Evolutionary conservation across 306 rosid genomes (phyloP).

Genomic region (Hippophae gyantsensis): DNA sequence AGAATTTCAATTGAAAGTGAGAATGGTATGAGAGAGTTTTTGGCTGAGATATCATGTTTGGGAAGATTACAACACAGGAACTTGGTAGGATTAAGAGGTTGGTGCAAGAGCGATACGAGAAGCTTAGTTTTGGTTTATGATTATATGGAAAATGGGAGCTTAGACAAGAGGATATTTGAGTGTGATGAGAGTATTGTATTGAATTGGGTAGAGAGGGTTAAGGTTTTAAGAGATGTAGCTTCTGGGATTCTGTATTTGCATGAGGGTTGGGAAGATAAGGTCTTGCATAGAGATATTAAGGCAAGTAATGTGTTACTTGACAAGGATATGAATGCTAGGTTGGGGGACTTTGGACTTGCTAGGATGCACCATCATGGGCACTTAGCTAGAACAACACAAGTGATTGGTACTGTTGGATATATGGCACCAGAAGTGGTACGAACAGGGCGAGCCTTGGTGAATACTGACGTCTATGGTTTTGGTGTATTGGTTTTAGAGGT

Average conservation of each 20-base stretch:
- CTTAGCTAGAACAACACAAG: slow-evolving; percentile 34
- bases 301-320: slow-evolving; percentile 58
- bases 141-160: slow-evolving; percentile 56
- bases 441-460: slow-evolving; percentile 33
- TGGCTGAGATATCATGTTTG: slow-evolving; percentile 60
- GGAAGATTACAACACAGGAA: slow-evolving; percentile 64
- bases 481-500: slow-evolving; percentile 55
- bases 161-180: slow-evolving; percentile 51
- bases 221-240: slow-evolving; percentile 48
- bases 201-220: slow-evolving; percentile 45
- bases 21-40: slow-evolving; percentile 52
- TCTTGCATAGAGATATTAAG: slow-evolving; percentile 60
- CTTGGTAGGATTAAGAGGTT: slow-evolving; percentile 53
- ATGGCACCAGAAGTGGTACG: slow-evolving; percentile 52
- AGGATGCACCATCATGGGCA: slow-evolving; percentile 39
- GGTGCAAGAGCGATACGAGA: slow-evolving; percentile 56
- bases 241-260: slow-evolving; percentile 48
- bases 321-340: slow-evolving; percentile 53
- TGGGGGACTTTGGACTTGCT: slow-evolving; percentile 60
- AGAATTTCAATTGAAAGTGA: slow-evolving; percentile 35
- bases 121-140: slow-evolving; percentile 53
- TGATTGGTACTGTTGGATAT: slow-evolving; percentile 56
- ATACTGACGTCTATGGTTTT: slow-evolving; percentile 50
- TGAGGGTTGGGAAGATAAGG: slow-evolving; percentile 65
- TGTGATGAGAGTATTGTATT: slow-evolving; percentile 28